These are phyloP conservation scores for Corymbia maculata DNA, from an alignment of 345 rosid species.

Conservation along the genomic window DNA sequence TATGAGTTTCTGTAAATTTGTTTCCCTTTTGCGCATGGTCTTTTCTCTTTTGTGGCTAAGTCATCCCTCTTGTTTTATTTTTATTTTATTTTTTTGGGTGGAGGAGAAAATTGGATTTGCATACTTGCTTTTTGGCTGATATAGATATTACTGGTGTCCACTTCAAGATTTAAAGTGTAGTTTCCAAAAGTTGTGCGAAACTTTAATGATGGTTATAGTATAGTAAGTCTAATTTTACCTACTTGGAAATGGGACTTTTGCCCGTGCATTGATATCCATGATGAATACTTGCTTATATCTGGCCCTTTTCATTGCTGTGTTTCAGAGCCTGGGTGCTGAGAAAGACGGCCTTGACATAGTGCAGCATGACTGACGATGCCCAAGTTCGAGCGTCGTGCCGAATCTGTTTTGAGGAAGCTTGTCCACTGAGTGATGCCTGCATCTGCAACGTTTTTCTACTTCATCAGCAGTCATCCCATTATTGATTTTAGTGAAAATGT, in stretches of 20 bases:
- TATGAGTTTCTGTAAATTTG: not conserved
- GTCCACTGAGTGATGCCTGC: slow-evolving; percentile 19
- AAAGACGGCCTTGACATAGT: slow-evolving; percentile 69
- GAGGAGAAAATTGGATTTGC: not conserved
- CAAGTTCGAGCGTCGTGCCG: slow-evolving; percentile 84
- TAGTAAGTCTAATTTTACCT: not conserved
- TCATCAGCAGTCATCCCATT: not conserved
- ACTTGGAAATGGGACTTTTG: not conserved
- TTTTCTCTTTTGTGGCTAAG: not conserved
- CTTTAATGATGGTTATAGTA: not conserved
- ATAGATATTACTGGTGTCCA: not conserved
- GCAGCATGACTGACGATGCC: slow-evolving; percentile 84
- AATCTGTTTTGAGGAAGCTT: slow-evolving; percentile 71
- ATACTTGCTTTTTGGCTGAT: not conserved
- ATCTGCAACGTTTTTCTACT: not conserved
- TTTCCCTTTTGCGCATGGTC: not conserved
- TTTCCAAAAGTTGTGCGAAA: not conserved
- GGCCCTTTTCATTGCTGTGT: not conserved
- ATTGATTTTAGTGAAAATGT: not conserved
- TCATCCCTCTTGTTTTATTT: not conserved
- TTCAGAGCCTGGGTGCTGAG: slow-evolving; percentile 82
- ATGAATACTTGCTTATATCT: not conserved
- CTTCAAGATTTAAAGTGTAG: not conserved
- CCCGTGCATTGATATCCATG: not conserved
- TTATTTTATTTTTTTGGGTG: not conserved